Evolutionary conservation across 2,329 filamentous ascomycete genomes (phyloP).

Genomic region (Trichoderma sp.): DNA sequence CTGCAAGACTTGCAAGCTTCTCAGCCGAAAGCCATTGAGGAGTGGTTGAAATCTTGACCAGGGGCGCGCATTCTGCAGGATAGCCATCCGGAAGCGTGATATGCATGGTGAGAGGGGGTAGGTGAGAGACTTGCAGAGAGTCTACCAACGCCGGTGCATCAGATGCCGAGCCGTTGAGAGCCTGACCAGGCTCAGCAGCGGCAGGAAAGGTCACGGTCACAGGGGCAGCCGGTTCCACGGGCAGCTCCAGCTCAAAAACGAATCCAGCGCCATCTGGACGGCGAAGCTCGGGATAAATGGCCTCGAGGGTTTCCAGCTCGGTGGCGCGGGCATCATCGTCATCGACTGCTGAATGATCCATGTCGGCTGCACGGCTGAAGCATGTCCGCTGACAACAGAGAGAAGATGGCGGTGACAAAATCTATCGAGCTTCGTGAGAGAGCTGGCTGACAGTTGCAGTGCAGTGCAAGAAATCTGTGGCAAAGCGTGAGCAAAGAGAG

Average conservation of each 20-base stretch:
- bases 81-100: conserved; percentile 61
- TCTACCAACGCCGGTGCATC: conserved; percentile 33
- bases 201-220: conserved; percentile 61
- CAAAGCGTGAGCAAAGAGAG: conserved; percentile 2
- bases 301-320: conserved; percentile 62
- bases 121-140: conserved; percentile 54
- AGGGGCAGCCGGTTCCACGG: conserved; percentile 55
- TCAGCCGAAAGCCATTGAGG: conserved; percentile 58
- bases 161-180: conserved; percentile 7
- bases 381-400: conserved; percentile 19
- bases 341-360: conserved; percentile 45
- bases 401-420: neutral
- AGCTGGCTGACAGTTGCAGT: neutral
- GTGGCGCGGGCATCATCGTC: conserved; percentile 58
- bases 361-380: conserved; percentile 26
- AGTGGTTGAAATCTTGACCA: conserved; percentile 51
- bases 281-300: conserved; percentile 68
- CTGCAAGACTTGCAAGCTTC: conserved; percentile 52
- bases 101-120: conserved; percentile 58
- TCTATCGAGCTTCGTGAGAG: neutral
- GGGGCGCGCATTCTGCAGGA: conserved; percentile 54
- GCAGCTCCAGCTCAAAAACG: conserved; percentile 57
- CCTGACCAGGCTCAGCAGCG: conserved; percentile 34
- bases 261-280: conserved; percentile 43
- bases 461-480: neutral